A percentile compares a stretch with the other conserved stretches of the same genome.
Conservation (phyloP, 2,329 filamentous ascomycete species). For the Apiospora kogelbergensis region DNA sequence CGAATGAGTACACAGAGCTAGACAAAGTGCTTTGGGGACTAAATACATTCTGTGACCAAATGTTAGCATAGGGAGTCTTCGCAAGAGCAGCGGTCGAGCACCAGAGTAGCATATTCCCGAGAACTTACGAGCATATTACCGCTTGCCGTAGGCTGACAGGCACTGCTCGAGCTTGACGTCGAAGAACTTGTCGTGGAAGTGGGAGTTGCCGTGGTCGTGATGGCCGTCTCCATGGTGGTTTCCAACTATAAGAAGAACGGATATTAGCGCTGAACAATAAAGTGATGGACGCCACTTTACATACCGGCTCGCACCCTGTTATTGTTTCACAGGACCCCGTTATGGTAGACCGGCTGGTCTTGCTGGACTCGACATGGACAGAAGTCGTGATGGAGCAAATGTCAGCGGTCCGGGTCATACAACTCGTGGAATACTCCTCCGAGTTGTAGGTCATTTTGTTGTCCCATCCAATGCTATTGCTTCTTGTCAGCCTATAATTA, state of each 20-base stretch:
- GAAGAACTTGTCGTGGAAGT: neutral
- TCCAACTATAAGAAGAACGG: neutral
- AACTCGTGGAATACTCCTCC: neutral
- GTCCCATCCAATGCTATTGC: neutral
- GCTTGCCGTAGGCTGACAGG: neutral
- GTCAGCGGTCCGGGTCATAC: slow-evolving; percentile 15
- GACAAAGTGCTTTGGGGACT: neutral
- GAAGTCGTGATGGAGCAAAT: slow-evolving; percentile 13
- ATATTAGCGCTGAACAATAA: neutral
- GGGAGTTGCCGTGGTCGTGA: neutral
- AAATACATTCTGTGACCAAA: neutral
- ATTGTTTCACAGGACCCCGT: neutral
- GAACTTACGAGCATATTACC: neutral
- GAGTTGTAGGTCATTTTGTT: neutral
- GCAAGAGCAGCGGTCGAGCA: neutral
- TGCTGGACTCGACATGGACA: neutral
- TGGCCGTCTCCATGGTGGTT: neutral
- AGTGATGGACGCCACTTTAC: neutral
- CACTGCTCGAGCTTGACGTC: neutral
- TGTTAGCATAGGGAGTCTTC: neutral
- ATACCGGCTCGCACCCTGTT: neutral
- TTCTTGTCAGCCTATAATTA: neutral
- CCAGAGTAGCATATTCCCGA: neutral
- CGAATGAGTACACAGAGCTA: neutral
- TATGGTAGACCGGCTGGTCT: slow-evolving; percentile 11